Conservation (phyloP, 257 asterid genomes). For the Forsythia suspensa region DNA sequence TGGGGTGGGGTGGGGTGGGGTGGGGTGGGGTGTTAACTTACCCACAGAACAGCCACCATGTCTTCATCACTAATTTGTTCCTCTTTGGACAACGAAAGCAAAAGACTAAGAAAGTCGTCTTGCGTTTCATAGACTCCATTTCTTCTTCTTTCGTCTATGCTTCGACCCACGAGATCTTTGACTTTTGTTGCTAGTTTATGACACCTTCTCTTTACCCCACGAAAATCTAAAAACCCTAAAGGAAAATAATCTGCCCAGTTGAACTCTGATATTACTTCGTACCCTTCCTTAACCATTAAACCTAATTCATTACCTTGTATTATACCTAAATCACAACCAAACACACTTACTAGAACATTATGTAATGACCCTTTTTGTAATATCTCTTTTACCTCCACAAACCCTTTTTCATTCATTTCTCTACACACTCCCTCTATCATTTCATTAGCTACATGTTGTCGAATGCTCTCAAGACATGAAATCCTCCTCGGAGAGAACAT, state of each 20-base stretch:
- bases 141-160: conserved; percentile 43
- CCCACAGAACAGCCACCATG: conserved; percentile 75
- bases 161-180: conserved; percentile 35
- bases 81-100: conserved; percentile 56
- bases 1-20: not conserved
- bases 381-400: conserved; percentile 47
- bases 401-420: conserved; percentile 40
- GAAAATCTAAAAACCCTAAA: conserved; percentile 49
- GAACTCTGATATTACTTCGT: conserved; percentile 57
- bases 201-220: conserved; percentile 66
- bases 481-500: conserved; percentile 66
- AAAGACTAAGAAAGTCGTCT: conserved; percentile 61
- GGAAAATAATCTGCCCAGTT: conserved; percentile 68
- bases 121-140: conserved; percentile 32
- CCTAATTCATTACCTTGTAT: conserved; percentile 39
- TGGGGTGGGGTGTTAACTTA: conserved; percentile 21
- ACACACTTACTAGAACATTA: conserved; percentile 60
- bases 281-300: conserved; percentile 66
- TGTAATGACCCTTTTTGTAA: conserved; percentile 46
- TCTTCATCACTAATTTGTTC: conserved; percentile 59
- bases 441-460: conserved; percentile 33
- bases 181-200: conserved; percentile 47
- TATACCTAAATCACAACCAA: conserved; percentile 42
- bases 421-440: conserved; percentile 31
- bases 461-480: conserved; percentile 35